A percentile compares a stretch with the other conserved stretches of the same genome.
Conservation (phyloP, 1,139 yeast species). For the Candida sanyaensis region DNA sequence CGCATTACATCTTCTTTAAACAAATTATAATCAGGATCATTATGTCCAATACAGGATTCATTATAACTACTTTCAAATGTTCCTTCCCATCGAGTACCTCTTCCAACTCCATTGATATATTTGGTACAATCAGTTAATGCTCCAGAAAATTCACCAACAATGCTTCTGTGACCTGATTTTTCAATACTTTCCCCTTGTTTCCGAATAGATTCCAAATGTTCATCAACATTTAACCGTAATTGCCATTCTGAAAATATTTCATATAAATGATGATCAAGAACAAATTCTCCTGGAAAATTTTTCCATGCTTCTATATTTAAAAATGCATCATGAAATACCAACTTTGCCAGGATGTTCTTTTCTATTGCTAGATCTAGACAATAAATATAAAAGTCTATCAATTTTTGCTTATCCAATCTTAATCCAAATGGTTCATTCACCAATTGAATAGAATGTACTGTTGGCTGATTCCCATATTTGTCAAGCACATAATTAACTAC, state of each 20-base stretch:
- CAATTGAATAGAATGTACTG: slow-evolving; percentile 21
- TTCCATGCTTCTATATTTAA: slow-evolving; percentile 23
- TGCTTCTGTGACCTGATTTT: slow-evolving; percentile 18
- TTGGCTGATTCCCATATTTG: slow-evolving; percentile 20
- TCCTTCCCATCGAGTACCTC: slow-evolving; percentile 26
- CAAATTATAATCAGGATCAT: slow-evolving; percentile 16
- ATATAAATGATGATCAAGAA: slow-evolving; percentile 28
- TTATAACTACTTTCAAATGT: slow-evolving; percentile 12
- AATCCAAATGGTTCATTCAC: slow-evolving; percentile 28
- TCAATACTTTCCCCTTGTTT: slow-evolving; percentile 18
- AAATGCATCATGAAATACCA: slow-evolving; percentile 27
- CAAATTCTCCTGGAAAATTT: slow-evolving; percentile 16
- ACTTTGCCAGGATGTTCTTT: slow-evolving; percentile 13
- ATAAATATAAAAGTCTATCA: slow-evolving; percentile 17
- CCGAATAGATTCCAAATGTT: slow-evolving; percentile 19
- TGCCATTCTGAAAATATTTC: slow-evolving; percentile 24
- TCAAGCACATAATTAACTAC: slow-evolving; percentile 20
- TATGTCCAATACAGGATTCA: slow-evolving; percentile 22
- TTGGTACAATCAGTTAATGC: slow-evolving; percentile 30
- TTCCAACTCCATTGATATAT: slow-evolving; percentile 27
- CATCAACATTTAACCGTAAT: slow-evolving; percentile 15
- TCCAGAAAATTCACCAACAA: slow-evolving; percentile 30
- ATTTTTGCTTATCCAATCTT: slow-evolving; percentile 16
- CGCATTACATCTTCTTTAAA: slow-evolving; percentile 17
- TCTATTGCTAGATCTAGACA: slow-evolving; percentile 14